Base-by-base conservation (phyloP, 179 eudicot species). In the Dionaea muscipula region DNA sequence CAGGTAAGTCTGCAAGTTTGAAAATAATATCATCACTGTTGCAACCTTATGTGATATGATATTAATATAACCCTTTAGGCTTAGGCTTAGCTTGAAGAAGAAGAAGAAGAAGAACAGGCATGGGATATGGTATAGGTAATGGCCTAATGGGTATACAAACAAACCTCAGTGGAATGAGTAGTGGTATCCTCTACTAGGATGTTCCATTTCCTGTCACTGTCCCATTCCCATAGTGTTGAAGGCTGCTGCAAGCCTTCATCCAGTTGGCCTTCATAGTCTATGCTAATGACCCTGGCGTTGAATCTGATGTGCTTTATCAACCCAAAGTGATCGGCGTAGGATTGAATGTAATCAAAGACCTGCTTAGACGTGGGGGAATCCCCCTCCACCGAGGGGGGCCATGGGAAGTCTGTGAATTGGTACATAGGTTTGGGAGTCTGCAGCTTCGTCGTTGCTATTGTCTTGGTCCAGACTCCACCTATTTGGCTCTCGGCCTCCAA, bases 381-480 rank as follows among this genome's bases (percentile, higher is more conserved):
- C 0, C 75, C 72, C 0, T 43, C 23, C 0, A 79, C 68, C 0
- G 79, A 74, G 44, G 60, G 21, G 1, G 93, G 84, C 95, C 94
- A 86, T 9, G 81, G 84, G 24, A 77, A 84, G 59, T 86, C 95
- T 0, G 94, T 73, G 62, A 86, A 86, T 51, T 76, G 81, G 52
- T 68, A 84, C 3, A 64, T 14, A 0, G 61, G 48, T 54, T 74
- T 77, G 7, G 89, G 75, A 2, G 79, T 74, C 46, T 86, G 95
- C 8, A 86, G 83, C 64, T 65, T 73, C 10, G 93, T 83, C 25
- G 71, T 69, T 25, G 69, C 56, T 0, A 81, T 17, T 0, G 94
- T 81, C 50, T 75, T 63, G 19, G 70, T 50, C 96, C 94, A 87
- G 0, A 84, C 83, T 14, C 96, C 96, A 4, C 94, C 96, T 1